Conservation (phyloP, 2,329 filamentous ascomycete species). For the Penicillium brasilianum region DNA sequence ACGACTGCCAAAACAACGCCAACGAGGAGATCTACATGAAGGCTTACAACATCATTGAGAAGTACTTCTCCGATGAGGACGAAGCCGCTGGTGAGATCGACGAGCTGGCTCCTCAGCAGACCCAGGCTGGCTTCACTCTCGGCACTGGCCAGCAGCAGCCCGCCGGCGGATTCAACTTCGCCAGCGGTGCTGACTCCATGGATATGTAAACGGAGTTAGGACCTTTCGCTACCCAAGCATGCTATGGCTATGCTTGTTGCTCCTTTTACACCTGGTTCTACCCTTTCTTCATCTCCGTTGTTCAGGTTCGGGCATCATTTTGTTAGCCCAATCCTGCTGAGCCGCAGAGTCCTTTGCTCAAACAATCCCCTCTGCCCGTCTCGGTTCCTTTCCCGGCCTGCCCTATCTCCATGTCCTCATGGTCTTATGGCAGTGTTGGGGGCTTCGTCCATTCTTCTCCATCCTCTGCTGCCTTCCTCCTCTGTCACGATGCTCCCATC, state of each 20-base stretch:
- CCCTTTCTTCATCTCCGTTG: not conserved
- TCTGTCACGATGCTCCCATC: slow-evolving; percentile 28
- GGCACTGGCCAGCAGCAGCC: slow-evolving; percentile 67
- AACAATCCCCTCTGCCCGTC: not conserved
- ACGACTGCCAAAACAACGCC: slow-evolving; percentile 99
- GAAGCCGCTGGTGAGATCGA: slow-evolving; percentile 78
- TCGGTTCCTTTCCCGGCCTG: not conserved
- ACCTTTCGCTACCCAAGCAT: slow-evolving; percentile 1
- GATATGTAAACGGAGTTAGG: slow-evolving; percentile 64
- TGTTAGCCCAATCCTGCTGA: not conserved
- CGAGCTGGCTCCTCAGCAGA: slow-evolving; percentile 74
- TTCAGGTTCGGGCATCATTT: not conserved
- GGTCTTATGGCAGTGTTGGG: not conserved
- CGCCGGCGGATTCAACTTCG: slow-evolving; percentile 89
- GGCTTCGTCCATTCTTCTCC: slow-evolving; percentile 17
- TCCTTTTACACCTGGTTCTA: not conserved
- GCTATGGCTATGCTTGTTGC: slow-evolving; percentile 5
- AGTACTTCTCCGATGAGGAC: slow-evolving; percentile 99
- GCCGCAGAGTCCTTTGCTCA: not conserved
- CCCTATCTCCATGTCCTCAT: not conserved
- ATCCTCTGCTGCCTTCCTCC: slow-evolving; percentile 10
- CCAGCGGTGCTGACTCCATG: slow-evolving; percentile 73
- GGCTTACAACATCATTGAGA: slow-evolving; percentile 99
- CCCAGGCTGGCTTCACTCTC: slow-evolving; percentile 75
- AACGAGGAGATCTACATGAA: slow-evolving; percentile 99